Evolutionary conservation across 2,329 filamentous ascomycete species (phyloP), one percentile per base, ranked within the genome.

Genomic region (Microcera coccophila): DNA sequence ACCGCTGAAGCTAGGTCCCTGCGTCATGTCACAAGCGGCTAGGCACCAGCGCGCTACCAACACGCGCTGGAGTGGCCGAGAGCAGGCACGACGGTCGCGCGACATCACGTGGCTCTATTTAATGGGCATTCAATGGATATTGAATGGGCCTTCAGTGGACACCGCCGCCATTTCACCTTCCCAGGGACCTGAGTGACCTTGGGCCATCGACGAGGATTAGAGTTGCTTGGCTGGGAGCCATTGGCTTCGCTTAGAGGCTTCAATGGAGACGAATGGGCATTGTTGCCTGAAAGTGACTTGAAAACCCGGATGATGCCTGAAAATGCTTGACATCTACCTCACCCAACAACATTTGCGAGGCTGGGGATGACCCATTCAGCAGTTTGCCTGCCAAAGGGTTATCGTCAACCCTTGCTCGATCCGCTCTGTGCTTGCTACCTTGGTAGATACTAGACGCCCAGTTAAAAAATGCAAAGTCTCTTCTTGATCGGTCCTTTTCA

Each of bases 31-130:
- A 22, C 22, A 36, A 15, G 9, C 12, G n/a, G 29, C 29, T 32
- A 32, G 29, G 42, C 48, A 42, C 48, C 41, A 31, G 10, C 42
- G 38, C 51, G 44, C 44, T 45, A 42, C 48, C 41, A 31, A 8
- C 42, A 36, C 51, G 44, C 44, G 48, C 47, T 45, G 48, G 21
- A 44, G 29, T 10, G 29, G 8, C 7, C n/a, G 7, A 9, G 29
- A 8, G 28, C 38, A 35, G 42, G 44, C 53, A 49, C 59, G 57
- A 59, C 32, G 39, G 19, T 40, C 16, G 32, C 58, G 50, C 60
- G 57, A 41, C 21, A 38, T 62, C 60, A 62, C 53, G 56, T 61
- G 57, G 22, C 7, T 26, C 7, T 12, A n/a, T 26, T 26, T 26
- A 26, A 26, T 26, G n/a, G n/a, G n/a, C n/a, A n/a, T n/a, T n/a